Evolutionary conservation across 192 early-diverging fungal genomes (phyloP).

Genomic region (Coemansia sp.): DNA sequence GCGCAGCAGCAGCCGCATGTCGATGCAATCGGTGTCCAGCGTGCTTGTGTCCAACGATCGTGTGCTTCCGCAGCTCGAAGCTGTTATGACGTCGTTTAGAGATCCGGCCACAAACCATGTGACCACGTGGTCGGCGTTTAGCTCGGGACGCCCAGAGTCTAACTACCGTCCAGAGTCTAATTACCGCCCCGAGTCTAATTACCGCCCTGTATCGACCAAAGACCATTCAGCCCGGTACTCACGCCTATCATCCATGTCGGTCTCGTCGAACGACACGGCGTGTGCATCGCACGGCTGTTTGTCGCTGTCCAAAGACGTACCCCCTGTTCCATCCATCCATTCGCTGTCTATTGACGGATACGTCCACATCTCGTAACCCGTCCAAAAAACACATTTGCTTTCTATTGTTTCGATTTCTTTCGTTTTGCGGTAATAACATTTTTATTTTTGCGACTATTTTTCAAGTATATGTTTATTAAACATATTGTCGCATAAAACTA

Average conservation of each 20-base stretch:
- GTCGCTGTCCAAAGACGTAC: slow-evolving; percentile 27
- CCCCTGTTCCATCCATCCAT: background rate
- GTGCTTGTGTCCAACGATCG: slow-evolving; percentile 21
- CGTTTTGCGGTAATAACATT: background rate
- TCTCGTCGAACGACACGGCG: slow-evolving; percentile 48
- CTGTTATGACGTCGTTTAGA: slow-evolving; percentile 41
- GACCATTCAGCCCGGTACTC: slow-evolving; percentile 17
- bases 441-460: background rate
- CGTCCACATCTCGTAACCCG: background rate
- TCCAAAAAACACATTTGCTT: background rate
- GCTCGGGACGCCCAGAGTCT: slow-evolving; percentile 7
- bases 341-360: background rate
- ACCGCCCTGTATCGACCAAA: background rate
- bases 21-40: slow-evolving; percentile 27
- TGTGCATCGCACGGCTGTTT: slow-evolving; percentile 36
- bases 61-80: slow-evolving; percentile 32
- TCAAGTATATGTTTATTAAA: background rate
- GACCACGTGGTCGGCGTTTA: slow-evolving; percentile 36
- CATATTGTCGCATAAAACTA: too few relatives aligned
- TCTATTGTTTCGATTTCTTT: slow-evolving; percentile 2
- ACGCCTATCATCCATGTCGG: slow-evolving; percentile 40
- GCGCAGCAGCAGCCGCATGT: slow-evolving; percentile 21
- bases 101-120: slow-evolving; percentile 35
- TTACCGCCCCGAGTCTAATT: slow-evolving; percentile 3
- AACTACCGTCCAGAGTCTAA: slow-evolving; percentile 6